Base-by-base conservation (phyloP, 2,329 filamentous ascomycete genomes). In the Aspergillus calidoustus region DNA sequence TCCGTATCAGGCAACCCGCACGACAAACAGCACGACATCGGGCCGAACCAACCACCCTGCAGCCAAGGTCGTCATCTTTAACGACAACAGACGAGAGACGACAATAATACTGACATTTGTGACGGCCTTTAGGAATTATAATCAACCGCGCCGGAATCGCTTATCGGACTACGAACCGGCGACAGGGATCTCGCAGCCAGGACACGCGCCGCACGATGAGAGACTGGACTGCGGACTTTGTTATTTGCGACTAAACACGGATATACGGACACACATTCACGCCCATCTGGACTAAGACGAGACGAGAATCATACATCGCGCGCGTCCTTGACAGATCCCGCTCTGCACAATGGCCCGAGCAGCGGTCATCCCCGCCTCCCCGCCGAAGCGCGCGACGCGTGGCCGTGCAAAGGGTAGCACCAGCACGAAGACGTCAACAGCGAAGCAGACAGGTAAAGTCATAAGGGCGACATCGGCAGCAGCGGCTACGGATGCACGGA, bases 321-420 rank as follows among this genome's bases (percentile, higher is more conserved):
- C n/a, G 44, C 44, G n/a, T 47, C n/a, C 22, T 17, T 19, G 9
- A 23, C 23, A 47, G 31, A 7, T 23, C 30, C 17, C 15, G 3
- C 25, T 25, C 19, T 22, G 9, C 41, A 65, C 7, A 47, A 71
- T 71, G 69, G 69, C 69, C 57, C 68, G 69, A 55, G 69, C 69
- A 50, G 69, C 69, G 44, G 60, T 69, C 38, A 71, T 71, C 22
- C 69, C 69, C 17, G 55, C 59, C n/a, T 65, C 64, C 9, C 60
- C 68, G 9, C 66, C 68, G 7, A 67, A 68, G 60, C 64, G 65
- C 55, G 54, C 61, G 30, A 64, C 65, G 54, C 69, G 69, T 52
- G 63, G 64, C 28, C 62, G 65, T 41, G 62, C 64, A 8, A 67
- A 66, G 38, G 61, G 58, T 23, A 46, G 57, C 22, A 63, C 67